Evolutionary conservation across 78 protist species (phyloP), one percentile per base, ranked within the genome.

Genomic region (Chrysochromulina parva): DNA sequence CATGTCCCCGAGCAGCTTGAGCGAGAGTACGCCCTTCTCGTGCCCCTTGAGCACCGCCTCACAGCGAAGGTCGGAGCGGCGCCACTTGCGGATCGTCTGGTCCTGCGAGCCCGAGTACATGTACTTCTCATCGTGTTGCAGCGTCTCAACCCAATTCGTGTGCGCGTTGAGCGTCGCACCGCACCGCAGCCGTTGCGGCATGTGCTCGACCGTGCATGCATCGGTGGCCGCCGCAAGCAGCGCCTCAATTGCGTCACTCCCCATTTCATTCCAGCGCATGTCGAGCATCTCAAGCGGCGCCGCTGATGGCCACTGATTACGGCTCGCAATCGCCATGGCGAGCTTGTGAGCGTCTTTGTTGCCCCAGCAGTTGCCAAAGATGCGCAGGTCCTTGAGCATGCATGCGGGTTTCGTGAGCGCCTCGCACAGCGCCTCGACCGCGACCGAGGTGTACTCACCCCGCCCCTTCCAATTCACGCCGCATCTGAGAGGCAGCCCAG

Each of bases 351-450:
- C 22, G 24, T 65, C 71, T 17, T 65, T 65, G 24, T 65, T 65
- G 28, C 71, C 71, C 71, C 71, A 65, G 24, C 71, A 65, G 24
- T 65, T 65, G 71, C 71, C 71, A 20, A 65, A 65, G 71, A 65
- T 65, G 28, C 22, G 10, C 6, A 65, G 71, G 28, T 65, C 71
- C 24, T 10, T 17, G 28, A 65, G 71, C 71, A 16, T 6, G 71
- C 71, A 65, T 3, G 10, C 71, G 14, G 71, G 71, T 17, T 10
- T 65, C 28, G 28, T 5, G n/a, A 65, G 28, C 71, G 71, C 71
- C 71, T 7, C 71, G 71, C 71, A 65, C n/a, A 65, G 71, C 71
- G 71, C 71, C 71, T 65, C 71, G n/a, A 65, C 71, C 71, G 71
- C 71, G 6, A 3, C 71, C n/a, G 71, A 65, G 14, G 71, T 65